Percentiles rank a stretch among this genome's conserved stretches.
Conservation (phyloP, 768 basidiomycete genomes). For the Myochromella boudieri region DNA sequence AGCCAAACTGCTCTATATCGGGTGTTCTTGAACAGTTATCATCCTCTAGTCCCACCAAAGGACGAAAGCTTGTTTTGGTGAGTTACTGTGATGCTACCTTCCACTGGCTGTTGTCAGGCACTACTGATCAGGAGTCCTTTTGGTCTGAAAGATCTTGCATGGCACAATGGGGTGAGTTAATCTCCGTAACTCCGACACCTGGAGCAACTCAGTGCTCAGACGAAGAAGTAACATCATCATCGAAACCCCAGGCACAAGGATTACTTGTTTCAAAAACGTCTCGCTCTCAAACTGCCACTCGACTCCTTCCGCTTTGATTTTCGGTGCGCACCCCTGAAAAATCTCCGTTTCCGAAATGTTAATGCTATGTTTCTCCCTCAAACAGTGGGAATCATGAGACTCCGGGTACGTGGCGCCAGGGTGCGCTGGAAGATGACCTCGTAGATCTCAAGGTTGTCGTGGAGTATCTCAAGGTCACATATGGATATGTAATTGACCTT, state of each 20-base stretch:
- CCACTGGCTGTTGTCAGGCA: constrained; percentile 5
- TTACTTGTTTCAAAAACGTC: constrained; percentile 76
- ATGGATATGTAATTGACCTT: constrained; percentile 69
- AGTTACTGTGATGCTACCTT: constrained; percentile 23
- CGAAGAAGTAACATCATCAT: constrained; percentile 21
- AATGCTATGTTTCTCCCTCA: constrained; percentile 1
- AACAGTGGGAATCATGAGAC: constrained; percentile 78
- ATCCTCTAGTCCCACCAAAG: constrained; percentile 48
- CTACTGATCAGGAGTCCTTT: constrained; percentile 15
- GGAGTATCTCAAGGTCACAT: constrained; percentile 51
- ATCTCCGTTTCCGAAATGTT: constrained; percentile 6
- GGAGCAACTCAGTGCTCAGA: constrained; percentile 15
- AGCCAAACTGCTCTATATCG: constrained; percentile 43
- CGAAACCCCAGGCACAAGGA: constrained; percentile 68
- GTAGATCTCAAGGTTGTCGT: constrained; percentile 69
- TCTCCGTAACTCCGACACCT: constrained; percentile 23
- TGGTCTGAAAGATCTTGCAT: constrained; percentile 62
- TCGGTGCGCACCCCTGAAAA: constrained; percentile 47
- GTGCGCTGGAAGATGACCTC: constrained; percentile 58
- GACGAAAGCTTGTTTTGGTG: constrained; percentile 66
- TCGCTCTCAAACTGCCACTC: constrained; percentile 61
- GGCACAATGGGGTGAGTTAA: constrained; percentile 71
- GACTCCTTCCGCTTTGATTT: constrained; percentile 91
- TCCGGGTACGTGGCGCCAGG: constrained; percentile 62
- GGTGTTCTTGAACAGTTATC: constrained; percentile 65